Base-by-base conservation (phyloP, 1,284 basidiomycete genomes). In the Puccinia novopanici region DNA sequence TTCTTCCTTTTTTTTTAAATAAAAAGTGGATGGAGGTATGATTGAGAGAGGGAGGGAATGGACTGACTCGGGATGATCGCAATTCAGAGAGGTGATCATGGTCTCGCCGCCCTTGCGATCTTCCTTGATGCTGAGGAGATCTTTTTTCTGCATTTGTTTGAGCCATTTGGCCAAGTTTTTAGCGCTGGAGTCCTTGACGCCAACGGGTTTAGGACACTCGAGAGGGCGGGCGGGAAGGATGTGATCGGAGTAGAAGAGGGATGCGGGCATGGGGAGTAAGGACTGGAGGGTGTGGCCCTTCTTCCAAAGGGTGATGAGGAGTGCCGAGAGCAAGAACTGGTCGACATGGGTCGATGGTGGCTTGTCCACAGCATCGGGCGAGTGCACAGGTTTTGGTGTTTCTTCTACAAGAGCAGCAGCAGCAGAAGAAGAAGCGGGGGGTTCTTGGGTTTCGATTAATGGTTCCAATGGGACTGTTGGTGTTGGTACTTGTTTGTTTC, bases 81-180 rank as follows among this genome's bases (percentile, higher is more conserved):
- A 22, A 15, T 73, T 73, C 30, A 73, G 22, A 37, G 30, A 2
- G 22, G 50, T 24, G 52, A 73, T 40, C n/a, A 73, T 12, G 10
- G 70, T 73, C 48, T 77, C 63, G 15, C 61, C 75, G 37, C 61
- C 63, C 54, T 77, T 77, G n/a, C 75, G 63, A 15, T 77, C 75
- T 30, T 77, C 75, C 54, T 77, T 77, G 34, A 67, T n/a, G n/a
- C 19, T 37, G n/a, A 77, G 24, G 19, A 68, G 40, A 1, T 40
- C 63, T 42, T 57, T 77, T 27, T 77, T 77, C 37, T 77, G 75
- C 8, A 52, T 24, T 12, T 30, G 19, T 42, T 77, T 77, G 42
- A 77, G 24, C 75, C 75, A 77, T 30, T 77, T 77, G 4, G 48
- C 27, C 2, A 77, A n/a, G 17, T 19, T 77, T 34, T 77, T 77